Evolutionary conservation across 352 stramenopile genomes (phyloP), one percentile per base, ranked within the genome.

Genomic region (Globisporangium paddicum): DNA sequence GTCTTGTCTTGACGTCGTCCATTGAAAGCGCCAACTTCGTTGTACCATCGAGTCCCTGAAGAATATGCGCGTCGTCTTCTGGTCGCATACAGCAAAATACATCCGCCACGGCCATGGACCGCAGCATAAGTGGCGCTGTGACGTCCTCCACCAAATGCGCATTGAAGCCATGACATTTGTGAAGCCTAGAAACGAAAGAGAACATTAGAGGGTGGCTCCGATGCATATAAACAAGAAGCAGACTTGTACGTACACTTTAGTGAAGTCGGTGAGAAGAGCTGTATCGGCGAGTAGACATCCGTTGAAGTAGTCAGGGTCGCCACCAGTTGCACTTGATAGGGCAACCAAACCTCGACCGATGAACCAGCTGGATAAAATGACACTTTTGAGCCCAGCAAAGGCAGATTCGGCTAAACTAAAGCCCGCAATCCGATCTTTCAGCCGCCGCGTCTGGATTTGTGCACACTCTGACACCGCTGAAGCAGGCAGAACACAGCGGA

Each of bases 341-440:
- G 64, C 62, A 18, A 72, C 42, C 18, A 79, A 40, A 16, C 68
- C 63, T 5, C 70, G 67, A 21, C 72, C 70, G 35, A 81, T 62
- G 58, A 81, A 77, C 28, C 65, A 79, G 25, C 60, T 67, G 16
- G 60, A 38, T 41, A 81, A 58, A 11, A 62, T 56, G 18, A 60
- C 42, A 41, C 30, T 71, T 18, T 50, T 28, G 38, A 81, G 45
- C 10, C 23, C 46, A 28, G 45, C 25, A 35, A 79, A 44, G 10
- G 56, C 65, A 7, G 63, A 56, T 48, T 70, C 52, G 5, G 55
- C 68, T n/a, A 72, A 75, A 13, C n/a, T 6, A 21, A 81, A 61
- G 13, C 72, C 72, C 48, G 62, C 28, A 44, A 77, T 63, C 19
- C 72, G 69, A 28, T 75, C 69, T 42, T 66, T 66, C 23, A 82